These are phyloP conservation scores for Climacium dendroides DNA, from an alignment of 225 moss, liverwort and hornwort genomes.

Conservation along the genomic window DNA sequence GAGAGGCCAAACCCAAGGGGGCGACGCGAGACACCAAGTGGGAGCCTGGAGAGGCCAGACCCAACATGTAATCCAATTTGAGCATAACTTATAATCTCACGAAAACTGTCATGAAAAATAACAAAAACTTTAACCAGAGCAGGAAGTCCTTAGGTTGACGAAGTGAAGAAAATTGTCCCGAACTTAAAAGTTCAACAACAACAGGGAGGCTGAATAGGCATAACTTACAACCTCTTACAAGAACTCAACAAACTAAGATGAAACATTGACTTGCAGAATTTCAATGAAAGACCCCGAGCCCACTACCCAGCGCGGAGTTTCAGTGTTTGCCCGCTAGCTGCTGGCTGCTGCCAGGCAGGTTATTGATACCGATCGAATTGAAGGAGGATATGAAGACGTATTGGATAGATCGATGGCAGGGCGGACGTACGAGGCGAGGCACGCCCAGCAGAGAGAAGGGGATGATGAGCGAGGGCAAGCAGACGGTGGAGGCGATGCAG, in stretches of 20 bases:
- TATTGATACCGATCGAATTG: neutral
- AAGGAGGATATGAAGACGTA: neutral
- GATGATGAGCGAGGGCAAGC: neutral
- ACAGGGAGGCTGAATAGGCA: too few relatives aligned
- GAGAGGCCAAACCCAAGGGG: neutral
- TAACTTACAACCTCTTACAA: too few relatives aligned
- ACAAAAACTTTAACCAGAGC: too few relatives aligned
- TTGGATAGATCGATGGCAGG: neutral
- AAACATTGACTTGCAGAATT: neutral
- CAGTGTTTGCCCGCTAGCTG: neutral
- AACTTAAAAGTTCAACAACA: too few relatives aligned
- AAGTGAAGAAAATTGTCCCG: too few relatives aligned
- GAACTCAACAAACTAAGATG: too few relatives aligned
- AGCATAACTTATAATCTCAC: too few relatives aligned
- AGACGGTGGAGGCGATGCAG: neutral
- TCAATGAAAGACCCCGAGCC: neutral
- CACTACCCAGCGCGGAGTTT: neutral
- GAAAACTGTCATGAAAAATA: too few relatives aligned
- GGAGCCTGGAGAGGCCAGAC: too few relatives aligned
- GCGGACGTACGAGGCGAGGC: neutral
- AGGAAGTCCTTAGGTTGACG: too few relatives aligned
- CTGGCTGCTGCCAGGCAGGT: too few relatives aligned
- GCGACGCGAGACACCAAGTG: neutral
- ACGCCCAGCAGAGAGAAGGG: neutral
- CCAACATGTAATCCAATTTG: too few relatives aligned